These are phyloP conservation scores for Calonectria pteridis DNA, from an alignment of 2,329 filamentous ascomycete genomes.

Conservation along the genomic window DNA sequence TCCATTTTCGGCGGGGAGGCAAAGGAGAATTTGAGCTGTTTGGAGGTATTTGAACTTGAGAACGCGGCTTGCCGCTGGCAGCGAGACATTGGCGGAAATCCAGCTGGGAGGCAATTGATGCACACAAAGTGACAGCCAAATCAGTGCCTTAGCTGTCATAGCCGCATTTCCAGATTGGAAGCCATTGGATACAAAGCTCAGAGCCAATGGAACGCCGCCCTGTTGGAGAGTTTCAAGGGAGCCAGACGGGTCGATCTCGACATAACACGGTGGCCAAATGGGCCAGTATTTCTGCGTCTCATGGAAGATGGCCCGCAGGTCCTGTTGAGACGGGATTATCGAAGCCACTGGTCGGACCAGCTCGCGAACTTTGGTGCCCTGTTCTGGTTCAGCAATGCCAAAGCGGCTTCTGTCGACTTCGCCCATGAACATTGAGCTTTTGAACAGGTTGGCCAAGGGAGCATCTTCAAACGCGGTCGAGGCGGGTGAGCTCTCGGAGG, in stretches of 20 bases:
- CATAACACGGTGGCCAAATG: not conserved
- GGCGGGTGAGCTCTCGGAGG: not conserved
- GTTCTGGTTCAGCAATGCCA: not conserved
- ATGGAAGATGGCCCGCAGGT: not conserved
- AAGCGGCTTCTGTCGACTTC: not conserved
- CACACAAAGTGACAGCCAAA: slow-evolving; percentile 58
- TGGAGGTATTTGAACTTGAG: slow-evolving; percentile 10
- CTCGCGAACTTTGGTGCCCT: not conserved
- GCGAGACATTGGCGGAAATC: slow-evolving; percentile 46
- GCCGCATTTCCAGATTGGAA: not conserved
- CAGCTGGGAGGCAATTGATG: slow-evolving; percentile 52
- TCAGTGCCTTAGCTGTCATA: slow-evolving; percentile 33
- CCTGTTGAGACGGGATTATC: not conserved
- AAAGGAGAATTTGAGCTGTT: slow-evolving; percentile 14
- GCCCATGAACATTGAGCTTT: not conserved
- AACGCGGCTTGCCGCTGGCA: slow-evolving; percentile 46
- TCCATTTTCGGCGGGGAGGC: slow-evolving; percentile 33
- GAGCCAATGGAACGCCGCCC: not conserved
- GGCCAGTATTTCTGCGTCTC: not conserved
- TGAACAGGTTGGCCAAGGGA: not conserved
- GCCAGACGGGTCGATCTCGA: not conserved
- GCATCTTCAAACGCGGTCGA: not conserved
- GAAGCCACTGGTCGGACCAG: not conserved
- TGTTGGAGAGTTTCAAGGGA: not conserved
- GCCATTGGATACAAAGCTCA: not conserved